A percentile compares a stretch with the other conserved stretches of the same genome.
phyloP scores from a whole-genome alignment of 2,329 filamentous ascomycete genomes.

The Exophiala lecanii-corni region DNA sequence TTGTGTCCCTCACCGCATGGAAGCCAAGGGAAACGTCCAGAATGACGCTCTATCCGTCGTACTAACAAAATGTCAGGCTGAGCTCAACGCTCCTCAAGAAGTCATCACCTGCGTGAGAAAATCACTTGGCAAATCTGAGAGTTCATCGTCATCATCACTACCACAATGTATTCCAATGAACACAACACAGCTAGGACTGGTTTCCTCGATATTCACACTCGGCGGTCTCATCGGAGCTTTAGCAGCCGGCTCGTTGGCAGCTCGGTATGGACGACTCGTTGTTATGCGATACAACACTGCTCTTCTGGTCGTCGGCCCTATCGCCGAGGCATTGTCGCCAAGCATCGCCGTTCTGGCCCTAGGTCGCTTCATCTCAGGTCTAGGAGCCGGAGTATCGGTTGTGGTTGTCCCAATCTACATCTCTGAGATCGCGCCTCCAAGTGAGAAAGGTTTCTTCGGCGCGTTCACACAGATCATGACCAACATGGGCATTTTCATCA shows the following conservation, averaged over 20 bases:
- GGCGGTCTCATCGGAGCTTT: conserved; percentile 84
- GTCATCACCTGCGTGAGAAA: conserved; percentile 79
- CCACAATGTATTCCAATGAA: conserved; percentile 85
- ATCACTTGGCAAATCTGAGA: conserved; percentile 36
- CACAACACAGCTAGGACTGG: conserved; percentile 72
- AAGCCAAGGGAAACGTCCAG: too few relatives aligned
- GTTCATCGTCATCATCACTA: conserved; percentile 62
- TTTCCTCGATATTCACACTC: conserved; percentile 89
- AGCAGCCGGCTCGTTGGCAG: conserved; percentile 70
- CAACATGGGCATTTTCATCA: conserved; percentile 80
- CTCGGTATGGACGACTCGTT: conserved; percentile 67
- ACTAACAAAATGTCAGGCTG: conserved; percentile 55
- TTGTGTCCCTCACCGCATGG: not conserved
- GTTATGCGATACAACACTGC: conserved; percentile 74
- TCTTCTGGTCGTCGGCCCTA: conserved; percentile 71
- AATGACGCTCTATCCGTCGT: too few relatives aligned
- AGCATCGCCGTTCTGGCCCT: conserved; percentile 63
- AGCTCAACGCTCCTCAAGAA: conserved; percentile 91
- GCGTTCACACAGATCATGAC: conserved; percentile 88
- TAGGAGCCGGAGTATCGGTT: conserved; percentile 82
- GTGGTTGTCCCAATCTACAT: conserved; percentile 95
- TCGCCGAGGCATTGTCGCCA: conserved; percentile 67
- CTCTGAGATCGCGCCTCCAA: conserved; percentile 77
- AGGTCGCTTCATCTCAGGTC: conserved; percentile 73
- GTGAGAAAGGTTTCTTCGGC: conserved; percentile 72